phyloP scores from a whole-genome alignment of 768 basidiomycete genomes.

The Podaxis sp. region DNA sequence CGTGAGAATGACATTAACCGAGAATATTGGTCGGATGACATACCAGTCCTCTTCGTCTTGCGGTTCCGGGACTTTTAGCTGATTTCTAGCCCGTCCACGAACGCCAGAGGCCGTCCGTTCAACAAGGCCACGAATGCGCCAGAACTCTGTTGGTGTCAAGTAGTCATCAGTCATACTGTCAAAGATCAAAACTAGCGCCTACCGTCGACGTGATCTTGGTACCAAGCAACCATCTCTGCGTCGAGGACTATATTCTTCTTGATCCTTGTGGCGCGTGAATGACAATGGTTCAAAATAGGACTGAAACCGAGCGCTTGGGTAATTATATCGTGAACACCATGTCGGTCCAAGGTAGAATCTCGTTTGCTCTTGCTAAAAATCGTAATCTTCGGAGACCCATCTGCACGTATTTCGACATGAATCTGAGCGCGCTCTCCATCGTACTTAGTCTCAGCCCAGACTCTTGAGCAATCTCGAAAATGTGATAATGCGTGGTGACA shows the following conservation, averaged over 20 bases:
- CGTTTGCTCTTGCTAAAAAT: slow-evolving; percentile 90
- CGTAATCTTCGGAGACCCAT: slow-evolving; percentile 47
- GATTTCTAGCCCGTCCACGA: slow-evolving; percentile 30
- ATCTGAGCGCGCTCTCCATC: slow-evolving; percentile 96
- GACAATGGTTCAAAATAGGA: slow-evolving; percentile 1
- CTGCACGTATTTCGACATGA: slow-evolving; percentile 58
- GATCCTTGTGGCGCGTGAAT: slow-evolving; percentile 19
- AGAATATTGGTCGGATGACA: not conserved
- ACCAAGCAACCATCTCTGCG: slow-evolving; percentile 89
- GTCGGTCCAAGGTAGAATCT: slow-evolving; percentile 77
- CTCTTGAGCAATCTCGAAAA: slow-evolving; percentile 38
- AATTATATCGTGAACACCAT: slow-evolving; percentile 63
- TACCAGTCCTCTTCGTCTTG: slow-evolving; percentile 21
- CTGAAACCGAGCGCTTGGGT: slow-evolving; percentile 54
- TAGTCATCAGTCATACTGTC: not conserved
- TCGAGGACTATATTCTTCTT: slow-evolving; percentile 57
- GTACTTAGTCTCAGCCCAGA: slow-evolving; percentile 93
- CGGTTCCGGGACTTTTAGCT: slow-evolving; percentile 18
- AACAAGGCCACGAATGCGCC: slow-evolving; percentile 66
- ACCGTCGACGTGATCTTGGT: slow-evolving; percentile 74
- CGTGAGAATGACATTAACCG: not conserved
- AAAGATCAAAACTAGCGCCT: slow-evolving; percentile 22
- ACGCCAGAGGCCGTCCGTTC: slow-evolving; percentile 56
- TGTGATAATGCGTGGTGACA: slow-evolving; percentile 53
- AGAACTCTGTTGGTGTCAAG: slow-evolving; percentile 55